phyloP scores from a whole-genome alignment of 805 yeast genomes.

The Wickerhamomyces pijperi region DNA sequence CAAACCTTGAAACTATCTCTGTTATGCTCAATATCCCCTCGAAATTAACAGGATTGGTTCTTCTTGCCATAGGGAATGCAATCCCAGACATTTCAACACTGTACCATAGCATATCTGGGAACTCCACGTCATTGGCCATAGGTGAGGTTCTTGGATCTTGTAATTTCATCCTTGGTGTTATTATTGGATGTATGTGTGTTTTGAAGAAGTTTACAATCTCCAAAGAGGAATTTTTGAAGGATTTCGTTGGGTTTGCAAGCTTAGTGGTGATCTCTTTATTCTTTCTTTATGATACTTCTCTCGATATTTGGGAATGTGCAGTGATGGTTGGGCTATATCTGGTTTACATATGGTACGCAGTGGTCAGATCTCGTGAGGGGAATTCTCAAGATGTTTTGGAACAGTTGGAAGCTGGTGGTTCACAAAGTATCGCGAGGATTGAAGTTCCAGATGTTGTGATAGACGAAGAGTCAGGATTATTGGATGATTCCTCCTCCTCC shows the following conservation, averaged over 20 bases:
- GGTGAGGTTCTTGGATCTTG: conserved; percentile 92
- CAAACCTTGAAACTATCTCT: conserved; percentile 63
- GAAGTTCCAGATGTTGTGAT: neutral
- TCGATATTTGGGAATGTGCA: conserved; percentile 46
- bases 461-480: conserved; percentile 4
- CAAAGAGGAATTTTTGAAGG: conserved; percentile 42
- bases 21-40: conserved; percentile 53
- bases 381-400: neutral
- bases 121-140: conserved; percentile 68
- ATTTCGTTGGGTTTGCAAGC: conserved; percentile 42
- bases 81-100: conserved; percentile 85
- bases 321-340: conserved; percentile 46
- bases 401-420: too few relatives aligned
- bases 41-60: conserved; percentile 73
- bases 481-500: neutral
- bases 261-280: conserved; percentile 38
- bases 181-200: conserved; percentile 70
- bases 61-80: conserved; percentile 87
- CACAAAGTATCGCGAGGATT: too few relatives aligned
- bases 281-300: conserved; percentile 42
- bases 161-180: conserved; percentile 67
- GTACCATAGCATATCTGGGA: conserved; percentile 64
- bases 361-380: conserved; percentile 30
- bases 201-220: conserved; percentile 55
- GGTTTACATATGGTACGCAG: conserved; percentile 40